phyloP scores from a whole-genome alignment of 2,329 filamentous ascomycete genomes.

The Penicillium crustosum region DNA sequence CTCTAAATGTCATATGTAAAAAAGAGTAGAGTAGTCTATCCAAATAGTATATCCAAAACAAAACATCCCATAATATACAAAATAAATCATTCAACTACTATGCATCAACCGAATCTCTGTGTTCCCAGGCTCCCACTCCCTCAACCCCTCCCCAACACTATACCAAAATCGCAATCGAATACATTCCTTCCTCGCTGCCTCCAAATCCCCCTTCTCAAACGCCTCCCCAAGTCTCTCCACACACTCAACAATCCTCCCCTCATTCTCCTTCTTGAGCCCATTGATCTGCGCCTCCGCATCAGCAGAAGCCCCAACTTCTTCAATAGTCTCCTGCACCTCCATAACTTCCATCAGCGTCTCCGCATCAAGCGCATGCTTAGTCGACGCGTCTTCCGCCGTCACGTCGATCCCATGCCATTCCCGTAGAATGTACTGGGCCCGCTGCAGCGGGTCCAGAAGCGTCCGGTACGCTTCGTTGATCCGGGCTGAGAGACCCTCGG shows the following conservation, averaged over 20 bases:
- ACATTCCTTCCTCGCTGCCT: conserved; percentile 67
- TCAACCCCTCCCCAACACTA: conserved; percentile 76
- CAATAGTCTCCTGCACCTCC: conserved; percentile 74
- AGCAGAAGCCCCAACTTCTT: conserved; percentile 56
- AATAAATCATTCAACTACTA: conserved; percentile 33
- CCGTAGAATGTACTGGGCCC: conserved; percentile 83
- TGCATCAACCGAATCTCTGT: conserved; percentile 55
- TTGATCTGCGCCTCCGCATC: conserved; percentile 60
- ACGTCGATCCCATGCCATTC: conserved; percentile 70
- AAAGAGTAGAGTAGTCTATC: not conserved
- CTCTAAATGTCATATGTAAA: not conserved
- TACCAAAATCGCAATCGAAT: conserved; percentile 85
- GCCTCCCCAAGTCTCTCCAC: conserved; percentile 62
- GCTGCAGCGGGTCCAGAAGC: conserved; percentile 70
- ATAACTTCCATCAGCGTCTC: conserved; percentile 82
- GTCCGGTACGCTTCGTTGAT: conserved; percentile 95
- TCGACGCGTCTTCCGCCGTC: conserved; percentile 69
- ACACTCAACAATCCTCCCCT: conserved; percentile 62
- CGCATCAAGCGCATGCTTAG: conserved; percentile 65
- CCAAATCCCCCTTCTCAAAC: conserved; percentile 66
- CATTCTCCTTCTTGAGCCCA: conserved; percentile 67
- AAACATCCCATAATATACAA: conserved; percentile 5
- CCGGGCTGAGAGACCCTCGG: conserved; percentile 73
- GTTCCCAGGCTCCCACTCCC: conserved; percentile 81
- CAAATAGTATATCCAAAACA: not conserved